phyloP scores from a whole-genome alignment of 768 basidiomycete genomes.

The Mycena indigotica region DNA sequence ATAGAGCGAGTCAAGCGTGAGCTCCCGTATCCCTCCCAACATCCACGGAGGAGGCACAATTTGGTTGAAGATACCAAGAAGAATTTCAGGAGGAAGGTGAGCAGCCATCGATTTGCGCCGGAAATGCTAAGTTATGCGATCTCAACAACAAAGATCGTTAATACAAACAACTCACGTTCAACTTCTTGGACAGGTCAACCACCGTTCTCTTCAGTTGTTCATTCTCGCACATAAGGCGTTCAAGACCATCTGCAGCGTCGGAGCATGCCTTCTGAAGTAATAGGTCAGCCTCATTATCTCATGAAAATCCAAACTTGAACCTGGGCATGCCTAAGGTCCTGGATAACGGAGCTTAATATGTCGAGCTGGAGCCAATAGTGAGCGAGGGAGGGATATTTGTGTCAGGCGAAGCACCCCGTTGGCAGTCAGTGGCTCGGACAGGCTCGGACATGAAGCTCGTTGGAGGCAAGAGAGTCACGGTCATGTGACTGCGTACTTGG shows the following conservation, averaged over 20 bases:
- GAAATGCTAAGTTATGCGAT: not conserved
- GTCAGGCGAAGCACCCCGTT: not conserved
- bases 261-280: not conserved
- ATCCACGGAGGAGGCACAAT: constrained; percentile 28
- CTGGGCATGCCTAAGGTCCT: not conserved
- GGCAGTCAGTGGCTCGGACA: not conserved
- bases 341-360: not conserved
- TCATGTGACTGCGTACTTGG: too few species aligned
- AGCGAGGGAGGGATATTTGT: not conserved
- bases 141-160: not conserved
- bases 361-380: not conserved
- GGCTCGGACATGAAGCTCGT: not conserved
- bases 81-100: constrained; percentile 26
- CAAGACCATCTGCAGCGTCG: not conserved
- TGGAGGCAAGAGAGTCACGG: not conserved
- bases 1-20: constrained; percentile 27
- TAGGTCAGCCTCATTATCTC: not conserved
- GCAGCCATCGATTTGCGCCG: not conserved
- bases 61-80: constrained; percentile 26
- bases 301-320: not conserved
- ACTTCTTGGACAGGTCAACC: not conserved
- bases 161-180: not conserved
- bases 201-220: not conserved
- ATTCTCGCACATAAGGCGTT: not conserved
- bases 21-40: constrained; percentile 17